Base-by-base conservation (phyloP, 306 rosid species). In the Glycyrrhiza uralensis region DNA sequence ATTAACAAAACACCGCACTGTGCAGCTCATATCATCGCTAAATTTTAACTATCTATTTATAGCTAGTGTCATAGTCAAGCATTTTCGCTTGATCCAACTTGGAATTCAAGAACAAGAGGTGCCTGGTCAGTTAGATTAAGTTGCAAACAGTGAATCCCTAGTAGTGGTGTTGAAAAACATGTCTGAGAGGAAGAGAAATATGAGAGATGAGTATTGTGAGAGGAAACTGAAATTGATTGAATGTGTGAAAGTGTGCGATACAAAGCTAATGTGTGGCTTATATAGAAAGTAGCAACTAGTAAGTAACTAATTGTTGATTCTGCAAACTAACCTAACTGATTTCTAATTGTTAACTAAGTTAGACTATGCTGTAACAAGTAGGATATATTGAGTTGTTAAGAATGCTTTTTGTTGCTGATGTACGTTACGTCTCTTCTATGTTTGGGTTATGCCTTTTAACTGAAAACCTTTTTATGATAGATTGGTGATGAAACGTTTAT, bases 401-500 rank as follows among this genome's bases (percentile, higher is more conserved):
- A 63, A 51, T 39, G 80, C 38, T 68, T 70, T n/a, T 75, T 79
- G 13, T 61, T 50, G 55, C 47, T 41, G 11, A 32, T 64, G 6
- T 26, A 46, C 29, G 69, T 54, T 54, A 10, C 28, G 19, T 55
- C 30, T 75, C 59, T 78, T 60, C 19, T 47, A 35, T 56, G 15
- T 54, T 55, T 6, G 1, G 41, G 66, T 63, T 50, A 54, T 61
- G 59, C 19, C 57, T 72, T 60, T 46, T 75, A 71, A 77, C 61
- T 75, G 80, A 56, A 41, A 41, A 76, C 69, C 41, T 17, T 80
- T 78, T 67, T 41, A 58, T 82, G 78, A 83, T 84, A 95, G 99
- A 95, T 95, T 80, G 97, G 99, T 80, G 99, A 95, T 66, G 99
- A 95, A 83, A 95, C 99, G 13, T 95, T 95, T 72, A 95, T 95